Conservation (phyloP, 345 rosid species). For the Conringia planisiliqua region DNA sequence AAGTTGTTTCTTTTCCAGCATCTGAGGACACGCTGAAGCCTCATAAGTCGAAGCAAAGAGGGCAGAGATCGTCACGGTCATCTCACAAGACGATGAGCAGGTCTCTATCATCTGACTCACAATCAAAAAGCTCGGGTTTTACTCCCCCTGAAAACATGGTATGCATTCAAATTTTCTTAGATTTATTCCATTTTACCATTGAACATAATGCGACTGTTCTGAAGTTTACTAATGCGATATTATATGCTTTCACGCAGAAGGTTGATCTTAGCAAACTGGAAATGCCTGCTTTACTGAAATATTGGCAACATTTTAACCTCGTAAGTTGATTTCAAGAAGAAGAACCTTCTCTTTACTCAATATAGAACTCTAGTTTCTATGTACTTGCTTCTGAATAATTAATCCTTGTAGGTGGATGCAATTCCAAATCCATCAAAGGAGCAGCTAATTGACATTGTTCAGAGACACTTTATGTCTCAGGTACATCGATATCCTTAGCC, state of each 20-base stretch:
- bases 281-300: constrained; percentile 83
- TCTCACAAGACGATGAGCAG: constrained; percentile 65
- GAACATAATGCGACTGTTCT: background rate
- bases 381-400: constrained; percentile 1
- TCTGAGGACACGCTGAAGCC: constrained; percentile 58
- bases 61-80: constrained; percentile 54
- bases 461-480: constrained; percentile 96
- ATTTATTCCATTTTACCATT: background rate
- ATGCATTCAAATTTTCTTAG: background rate
- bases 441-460: constrained; percentile 75
- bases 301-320: constrained; percentile 89
- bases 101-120: constrained; percentile 63
- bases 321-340: constrained; percentile 41
- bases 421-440: constrained; percentile 89
- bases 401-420: constrained; percentile 55
- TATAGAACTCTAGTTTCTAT: background rate
- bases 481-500: constrained; percentile 35
- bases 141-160: constrained; percentile 62
- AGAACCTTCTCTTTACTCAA: background rate
- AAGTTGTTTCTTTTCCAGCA: constrained; percentile 36
- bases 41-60: constrained; percentile 53
- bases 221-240: background rate
- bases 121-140: constrained; percentile 58
- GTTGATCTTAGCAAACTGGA: constrained; percentile 91
- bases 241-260: constrained; percentile 41